These are phyloP conservation scores for Populus simonii DNA, from an alignment of 345 rosid species.

Conservation along the genomic window DNA sequence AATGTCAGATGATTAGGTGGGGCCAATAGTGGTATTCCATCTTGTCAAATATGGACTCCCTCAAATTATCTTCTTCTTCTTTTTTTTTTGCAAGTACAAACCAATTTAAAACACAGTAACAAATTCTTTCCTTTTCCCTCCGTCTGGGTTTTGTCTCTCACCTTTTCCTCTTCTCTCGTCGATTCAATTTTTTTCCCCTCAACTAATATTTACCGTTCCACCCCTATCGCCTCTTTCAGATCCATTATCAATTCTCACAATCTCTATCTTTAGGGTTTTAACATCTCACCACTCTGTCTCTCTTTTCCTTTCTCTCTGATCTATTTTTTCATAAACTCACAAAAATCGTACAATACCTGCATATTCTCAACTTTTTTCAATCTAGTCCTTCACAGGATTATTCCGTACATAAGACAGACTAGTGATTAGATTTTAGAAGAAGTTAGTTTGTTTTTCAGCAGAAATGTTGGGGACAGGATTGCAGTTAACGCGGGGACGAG, in stretches of 20 bases:
- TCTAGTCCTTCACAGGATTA: not conserved
- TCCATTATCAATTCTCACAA: not conserved
- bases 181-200: not conserved
- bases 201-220: slow-evolving; percentile 11
- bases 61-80: not conserved
- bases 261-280: slow-evolving; percentile 15
- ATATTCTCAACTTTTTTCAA: not conserved
- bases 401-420: not conserved
- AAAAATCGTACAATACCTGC: not conserved
- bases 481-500: slow-evolving; percentile 35
- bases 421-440: not conserved
- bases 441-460: not conserved
- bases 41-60: not conserved
- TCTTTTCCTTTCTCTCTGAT: slow-evolving; percentile 2
- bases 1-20: not conserved
- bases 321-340: not conserved
- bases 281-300: not conserved
- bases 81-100: not conserved
- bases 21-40: not conserved
- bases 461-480: slow-evolving; percentile 53
- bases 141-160: not conserved
- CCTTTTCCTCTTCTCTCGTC: not conserved
- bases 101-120: not conserved
- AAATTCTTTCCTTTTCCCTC: not conserved
- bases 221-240: slow-evolving; percentile 16